Evolutionary conservation across 805 yeast genomes (phyloP).

Genomic region (Metschnikowia sp.): DNA sequence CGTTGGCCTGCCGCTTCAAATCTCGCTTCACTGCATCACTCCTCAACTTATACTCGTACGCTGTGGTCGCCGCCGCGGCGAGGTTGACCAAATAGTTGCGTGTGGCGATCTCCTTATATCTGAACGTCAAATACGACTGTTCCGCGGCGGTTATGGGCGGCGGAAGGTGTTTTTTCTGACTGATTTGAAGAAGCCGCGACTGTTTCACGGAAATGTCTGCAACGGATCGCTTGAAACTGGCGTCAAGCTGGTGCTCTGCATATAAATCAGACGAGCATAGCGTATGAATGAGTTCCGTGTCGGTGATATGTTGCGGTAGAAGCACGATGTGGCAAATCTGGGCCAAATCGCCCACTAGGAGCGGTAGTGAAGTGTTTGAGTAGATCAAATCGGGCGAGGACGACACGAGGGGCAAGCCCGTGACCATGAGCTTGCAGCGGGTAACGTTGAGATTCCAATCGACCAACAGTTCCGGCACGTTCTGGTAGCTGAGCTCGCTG

Average conservation of each 20-base stretch:
- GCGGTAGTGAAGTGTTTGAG: conserved; percentile 32
- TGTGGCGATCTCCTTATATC: conserved; percentile 44
- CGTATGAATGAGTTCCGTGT: conserved; percentile 40
- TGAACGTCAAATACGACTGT: conserved; percentile 31
- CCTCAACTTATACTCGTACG: conserved; percentile 45
- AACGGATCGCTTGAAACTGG: conserved; percentile 42
- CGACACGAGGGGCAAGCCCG: conserved; percentile 35
- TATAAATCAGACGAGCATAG: conserved; percentile 43
- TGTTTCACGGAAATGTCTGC: conserved; percentile 50
- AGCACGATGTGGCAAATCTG: conserved; percentile 37
- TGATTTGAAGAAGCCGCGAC: conserved; percentile 40
- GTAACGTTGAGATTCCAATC: conserved; percentile 55
- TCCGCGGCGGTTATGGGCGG: conserved; percentile 31
- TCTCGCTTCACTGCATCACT: conserved; percentile 31
- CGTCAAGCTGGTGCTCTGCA: conserved; percentile 46
- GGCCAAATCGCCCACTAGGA: conserved; percentile 42
- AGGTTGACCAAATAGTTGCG: conserved; percentile 50
- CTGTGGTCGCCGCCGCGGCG: conserved; percentile 54
- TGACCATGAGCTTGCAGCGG: conserved; percentile 44
- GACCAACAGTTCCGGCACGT: conserved; percentile 37
- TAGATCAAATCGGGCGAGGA: conserved; percentile 36
- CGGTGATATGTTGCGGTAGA: conserved; percentile 40
- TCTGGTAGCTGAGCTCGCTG: conserved; percentile 37
- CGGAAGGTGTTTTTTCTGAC: conserved; percentile 19
- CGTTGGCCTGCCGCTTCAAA: conserved; percentile 18